Base-by-base conservation (phyloP, 352 stramenopile species). In the Phytophthora brassicae region DNA sequence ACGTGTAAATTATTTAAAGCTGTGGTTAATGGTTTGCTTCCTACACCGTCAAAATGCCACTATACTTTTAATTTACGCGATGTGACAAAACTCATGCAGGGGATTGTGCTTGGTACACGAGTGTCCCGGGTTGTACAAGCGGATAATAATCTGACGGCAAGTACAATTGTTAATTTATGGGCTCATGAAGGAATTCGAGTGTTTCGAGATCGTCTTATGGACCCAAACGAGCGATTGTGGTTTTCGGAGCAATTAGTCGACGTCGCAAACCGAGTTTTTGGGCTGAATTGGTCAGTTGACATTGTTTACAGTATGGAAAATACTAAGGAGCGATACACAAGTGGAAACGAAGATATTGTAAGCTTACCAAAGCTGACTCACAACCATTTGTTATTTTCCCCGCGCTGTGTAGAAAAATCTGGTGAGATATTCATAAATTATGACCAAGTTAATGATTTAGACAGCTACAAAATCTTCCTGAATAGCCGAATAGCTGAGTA, bases 161-260 rank as follows among this genome's bases (percentile, higher is more conserved):
- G 90, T n/a, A 75, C 71, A 0, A 71, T 97, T 3, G 51, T 74
- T 0, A 79, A 73, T 19, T 71, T 98, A 5, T 98, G 93, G 89
- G 78, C 89, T 19, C 92, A 98, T 52, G 94, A 98, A 59, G 83
- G 68, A 28, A 81, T 92, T 56, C 75, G 94, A 2, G 92, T 98
- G 2, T 98, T 98, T 51, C 89, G 95, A 16, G 94, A 98, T 60
- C 90, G 94, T 7, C 62, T 98, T 3, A 85, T 94, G 33, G 90
- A 90, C 14, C 74, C 72, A 3, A 56, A 52, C 3, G 94, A 98
- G 51, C 88, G 96, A 58, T 48, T 63, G 22, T 97, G 89, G 86
- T 89, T 98, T 54, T 90, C 88, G 0, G 74, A 94, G 20, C 74
- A 94, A 24, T 73, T 97, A 0, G 66, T 96, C 3, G 48, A 74